phyloP scores from a whole-genome alignment of 352 stramenopile genomes.

The Plasmopara muralis region DNA sequence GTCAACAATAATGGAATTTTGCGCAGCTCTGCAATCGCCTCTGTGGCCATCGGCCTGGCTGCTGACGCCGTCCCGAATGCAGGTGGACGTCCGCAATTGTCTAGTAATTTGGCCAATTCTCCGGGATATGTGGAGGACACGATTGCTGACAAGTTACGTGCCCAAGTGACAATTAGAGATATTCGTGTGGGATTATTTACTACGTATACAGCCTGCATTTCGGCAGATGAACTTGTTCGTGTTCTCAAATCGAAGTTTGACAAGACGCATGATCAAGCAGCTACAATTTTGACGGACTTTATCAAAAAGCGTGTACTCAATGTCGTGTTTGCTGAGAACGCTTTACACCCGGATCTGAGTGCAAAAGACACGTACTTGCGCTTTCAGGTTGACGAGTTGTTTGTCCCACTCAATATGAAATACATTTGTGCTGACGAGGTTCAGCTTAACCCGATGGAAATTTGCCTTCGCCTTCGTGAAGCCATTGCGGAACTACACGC shows the following conservation, averaged over 20 bases:
- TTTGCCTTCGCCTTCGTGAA: constrained; percentile 61
- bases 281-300: constrained; percentile 36
- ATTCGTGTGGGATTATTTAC: constrained; percentile 70
- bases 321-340: constrained; percentile 49
- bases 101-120: constrained; percentile 29
- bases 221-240: constrained; percentile 40
- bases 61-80: constrained; percentile 31
- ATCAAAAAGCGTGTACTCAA: constrained; percentile 43
- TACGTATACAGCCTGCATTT: constrained; percentile 53
- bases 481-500: constrained; percentile 61
- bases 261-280: constrained; percentile 40
- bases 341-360: constrained; percentile 36
- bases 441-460: constrained; percentile 53
- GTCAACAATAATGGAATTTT: constrained; percentile 37
- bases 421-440: constrained; percentile 50
- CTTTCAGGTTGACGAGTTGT: constrained; percentile 83
- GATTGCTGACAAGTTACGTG: constrained; percentile 55
- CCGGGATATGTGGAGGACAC: constrained; percentile 46
- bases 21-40: constrained; percentile 52
- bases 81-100: constrained; percentile 25
- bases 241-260: constrained; percentile 53
- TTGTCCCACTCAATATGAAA: constrained; percentile 74
- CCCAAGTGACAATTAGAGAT: constrained; percentile 46
- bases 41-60: constrained; percentile 42
- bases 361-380: constrained; percentile 57